A percentile compares a stretch with the other conserved stretches of the same genome.
Conservation (phyloP, 169 alveolate species). For the Cryptosporidium parvum region DNA sequence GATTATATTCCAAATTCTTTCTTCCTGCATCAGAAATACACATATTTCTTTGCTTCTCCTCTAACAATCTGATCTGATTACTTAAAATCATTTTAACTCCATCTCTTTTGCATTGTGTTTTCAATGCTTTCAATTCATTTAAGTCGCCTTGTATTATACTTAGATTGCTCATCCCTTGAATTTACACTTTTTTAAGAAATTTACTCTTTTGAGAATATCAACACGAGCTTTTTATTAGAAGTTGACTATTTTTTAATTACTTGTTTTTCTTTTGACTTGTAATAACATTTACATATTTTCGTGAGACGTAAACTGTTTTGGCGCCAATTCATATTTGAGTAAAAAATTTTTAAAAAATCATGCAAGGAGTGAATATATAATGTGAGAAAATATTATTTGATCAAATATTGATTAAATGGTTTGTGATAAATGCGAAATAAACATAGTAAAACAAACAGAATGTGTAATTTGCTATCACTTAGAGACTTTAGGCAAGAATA, state of each 20-base stretch:
- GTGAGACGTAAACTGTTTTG: constrained; percentile 9
- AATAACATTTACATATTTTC: not conserved
- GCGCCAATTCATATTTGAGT: not conserved
- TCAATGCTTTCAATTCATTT: constrained; percentile 53
- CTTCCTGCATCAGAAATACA: constrained; percentile 45
- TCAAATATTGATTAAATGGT: not conserved
- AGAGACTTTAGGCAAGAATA: not conserved
- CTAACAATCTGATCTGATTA: constrained; percentile 36
- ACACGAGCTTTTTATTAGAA: not conserved
- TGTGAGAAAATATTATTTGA: not conserved
- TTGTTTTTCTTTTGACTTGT: not conserved
- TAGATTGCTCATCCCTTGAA: constrained; percentile 37
- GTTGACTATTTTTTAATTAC: not conserved
- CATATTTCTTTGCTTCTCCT: constrained; percentile 62
- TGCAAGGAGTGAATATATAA: not conserved
- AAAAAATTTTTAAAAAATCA: not conserved
- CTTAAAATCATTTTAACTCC: constrained; percentile 52
- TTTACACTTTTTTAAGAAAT: not conserved
- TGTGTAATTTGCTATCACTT: not conserved
- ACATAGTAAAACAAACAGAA: too few species aligned
- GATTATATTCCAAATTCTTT: constrained; percentile 1
- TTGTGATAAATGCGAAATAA: too few species aligned
- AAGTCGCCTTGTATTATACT: constrained; percentile 60
- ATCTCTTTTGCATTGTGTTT: constrained; percentile 46
- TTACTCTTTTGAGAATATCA: too few species aligned